Percentiles rank a stretch among this genome's conserved stretches.
Conservation (phyloP, 108 stramenopile genomes). For the Asterionellopsis glacialis region DNA sequence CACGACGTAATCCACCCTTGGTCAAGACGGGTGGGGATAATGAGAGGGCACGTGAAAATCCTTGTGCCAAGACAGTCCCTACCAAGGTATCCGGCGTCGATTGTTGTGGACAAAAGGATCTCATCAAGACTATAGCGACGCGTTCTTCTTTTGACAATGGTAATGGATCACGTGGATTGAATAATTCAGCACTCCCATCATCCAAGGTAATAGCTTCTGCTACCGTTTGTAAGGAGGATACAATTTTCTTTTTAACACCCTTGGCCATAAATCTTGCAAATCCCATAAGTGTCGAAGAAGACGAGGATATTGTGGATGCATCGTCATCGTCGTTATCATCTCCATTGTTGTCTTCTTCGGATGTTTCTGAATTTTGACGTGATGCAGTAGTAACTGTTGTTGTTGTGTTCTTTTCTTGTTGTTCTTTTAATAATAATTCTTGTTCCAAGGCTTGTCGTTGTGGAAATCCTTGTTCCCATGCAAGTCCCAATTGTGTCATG, state of each 20-base stretch:
- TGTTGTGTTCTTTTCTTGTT: conserved; percentile 5
- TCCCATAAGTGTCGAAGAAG: conserved; percentile 47
- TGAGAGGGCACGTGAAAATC: conserved; percentile 55
- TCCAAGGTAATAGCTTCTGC: conserved; percentile 41
- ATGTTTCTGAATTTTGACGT: not conserved
- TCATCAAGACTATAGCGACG: conserved; percentile 69
- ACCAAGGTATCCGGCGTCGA: conserved; percentile 74
- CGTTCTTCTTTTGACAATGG: conserved; percentile 61
- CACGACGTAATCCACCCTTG: conserved; percentile 49
- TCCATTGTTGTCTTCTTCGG: conserved; percentile 9
- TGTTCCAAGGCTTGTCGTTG: conserved; percentile 30
- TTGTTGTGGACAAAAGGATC: conserved; percentile 63
- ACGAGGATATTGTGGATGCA: not conserved
- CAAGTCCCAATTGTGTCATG: conserved; percentile 40
- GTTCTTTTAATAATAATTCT: conserved; percentile 16
- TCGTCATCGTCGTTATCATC: conserved; percentile 14
- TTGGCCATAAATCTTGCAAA: conserved; percentile 81
- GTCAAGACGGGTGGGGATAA: conserved; percentile 67
- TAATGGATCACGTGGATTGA: conserved; percentile 61
- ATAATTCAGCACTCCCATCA: conserved; percentile 43
- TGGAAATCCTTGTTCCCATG: conserved; percentile 33
- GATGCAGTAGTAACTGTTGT: conserved; percentile 3
- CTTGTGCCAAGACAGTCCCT: conserved; percentile 64
- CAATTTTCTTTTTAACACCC: conserved; percentile 53
- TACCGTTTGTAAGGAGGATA: conserved; percentile 39